A percentile compares a stretch with the other conserved stretches of the same genome.
Conservation (phyloP, 257 asterid species). For the Solanum rostratum region DNA sequence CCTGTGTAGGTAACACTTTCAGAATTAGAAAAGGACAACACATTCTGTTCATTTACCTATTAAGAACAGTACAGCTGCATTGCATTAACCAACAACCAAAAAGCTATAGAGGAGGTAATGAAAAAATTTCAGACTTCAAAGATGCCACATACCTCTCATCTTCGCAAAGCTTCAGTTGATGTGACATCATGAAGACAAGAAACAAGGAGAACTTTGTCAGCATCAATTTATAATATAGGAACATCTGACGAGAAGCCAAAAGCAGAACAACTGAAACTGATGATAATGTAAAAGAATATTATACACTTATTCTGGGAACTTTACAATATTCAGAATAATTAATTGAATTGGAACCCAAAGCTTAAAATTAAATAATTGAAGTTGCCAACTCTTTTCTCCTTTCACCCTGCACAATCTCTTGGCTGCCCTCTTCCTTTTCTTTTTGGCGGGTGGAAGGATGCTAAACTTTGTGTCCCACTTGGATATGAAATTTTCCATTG, state of each 20-base stretch:
- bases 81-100: not conserved
- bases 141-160: conserved; percentile 61
- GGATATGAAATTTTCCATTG: not conserved
- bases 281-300: not conserved
- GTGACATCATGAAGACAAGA: conserved; percentile 17
- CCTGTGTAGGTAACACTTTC: conserved; percentile 29
- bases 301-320: not conserved
- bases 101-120: not conserved
- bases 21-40: not conserved
- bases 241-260: not conserved
- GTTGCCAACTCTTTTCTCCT: not conserved
- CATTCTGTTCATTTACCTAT: not conserved
- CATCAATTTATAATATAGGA: not conserved
- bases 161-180: conserved; percentile 56
- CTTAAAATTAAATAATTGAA: not conserved
- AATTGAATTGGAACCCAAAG: not conserved
- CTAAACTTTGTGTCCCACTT: not conserved
- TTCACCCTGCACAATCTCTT: not conserved
- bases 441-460: not conserved
- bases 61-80: not conserved
- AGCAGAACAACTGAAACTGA: not conserved
- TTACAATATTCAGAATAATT: not conserved
- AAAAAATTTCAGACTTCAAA: not conserved
- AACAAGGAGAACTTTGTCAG: conserved; percentile 20
- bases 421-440: not conserved